Evolutionary conservation across 225 moss, liverwort and hornwort species (phyloP), one percentile per base, ranked within the genome.

Genomic region (Polytrichum commune): DNA sequence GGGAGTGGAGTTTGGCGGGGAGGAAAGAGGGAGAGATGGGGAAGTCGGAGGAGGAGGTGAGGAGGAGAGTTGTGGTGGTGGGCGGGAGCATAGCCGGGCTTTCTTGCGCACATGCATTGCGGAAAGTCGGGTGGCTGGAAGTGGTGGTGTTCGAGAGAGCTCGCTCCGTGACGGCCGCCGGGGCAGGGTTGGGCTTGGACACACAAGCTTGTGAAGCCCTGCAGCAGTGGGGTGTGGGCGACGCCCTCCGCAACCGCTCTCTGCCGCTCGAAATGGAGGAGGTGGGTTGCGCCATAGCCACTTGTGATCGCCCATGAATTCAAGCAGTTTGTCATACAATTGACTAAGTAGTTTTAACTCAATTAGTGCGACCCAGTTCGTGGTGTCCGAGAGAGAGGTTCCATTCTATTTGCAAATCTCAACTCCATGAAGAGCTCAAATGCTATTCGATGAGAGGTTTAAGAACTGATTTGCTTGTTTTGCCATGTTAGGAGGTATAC

Each of bases 11-110:
- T 32, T 32, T 6, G 32, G 32, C 32, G 32, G 7, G 35, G 35
- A 38, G 10, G 38, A 3, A 58, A 2, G n/a, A 62, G 66, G 32
- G 29, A 55, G 10, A 29, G 71, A 26, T 58, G 73, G 53, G 53
- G 28, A 27, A 62, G 20, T 4, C 28, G 28, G 64, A 24, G 18
- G 72, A 28, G 29, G n/a, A 71, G 25, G 58, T 54, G 54, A 83
- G 65, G 76, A 55, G 77, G 55, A 76, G 90, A 79, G 96, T 86
- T 76, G 84, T 90, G 35, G 83, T 96, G 29, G 83, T 96, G 29
- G 96, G 96, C 5, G 96, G 96, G 29, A 96, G 96, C 78, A 86
- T 96, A 13, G 92, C 92, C 28, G 96, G 96, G 53, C 65, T 96
- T 8, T 66, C 80, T 63, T 96, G 96, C 69, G 96, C 96, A 9